Percentiles rank a stretch among this genome's conserved stretches.
Evolutionary conservation across 176 grass and related monocot genomes (phyloP).

Genomic region (Canna indica): DNA sequence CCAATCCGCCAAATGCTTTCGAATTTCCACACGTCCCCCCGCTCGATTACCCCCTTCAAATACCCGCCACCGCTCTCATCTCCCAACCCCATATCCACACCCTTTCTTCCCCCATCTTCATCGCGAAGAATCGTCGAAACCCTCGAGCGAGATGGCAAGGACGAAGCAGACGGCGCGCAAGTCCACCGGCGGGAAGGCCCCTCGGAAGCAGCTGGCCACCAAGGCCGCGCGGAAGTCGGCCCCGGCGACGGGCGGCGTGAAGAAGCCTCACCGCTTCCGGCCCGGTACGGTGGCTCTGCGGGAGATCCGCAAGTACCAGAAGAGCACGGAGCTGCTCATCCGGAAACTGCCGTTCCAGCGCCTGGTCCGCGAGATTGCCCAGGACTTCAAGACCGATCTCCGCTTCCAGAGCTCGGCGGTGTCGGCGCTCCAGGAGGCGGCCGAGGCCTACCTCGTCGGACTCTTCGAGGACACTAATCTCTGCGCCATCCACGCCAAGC

Average conservation of each 20-base stretch:
- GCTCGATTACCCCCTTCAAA: too few species aligned
- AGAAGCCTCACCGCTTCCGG: constrained; percentile 83
- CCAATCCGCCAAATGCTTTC: too few species aligned
- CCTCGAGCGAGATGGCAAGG: constrained; percentile 58
- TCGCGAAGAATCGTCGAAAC: too few species aligned
- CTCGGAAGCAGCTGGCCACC: constrained; percentile 75
- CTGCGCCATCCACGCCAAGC: constrained; percentile 87
- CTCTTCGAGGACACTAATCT: constrained; percentile 95
- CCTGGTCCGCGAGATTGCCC: constrained; percentile 65
- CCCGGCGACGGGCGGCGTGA: constrained; percentile 69
- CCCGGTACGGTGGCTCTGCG: constrained; percentile 56
- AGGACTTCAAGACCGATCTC: constrained; percentile 91
- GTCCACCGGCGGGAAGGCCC: constrained; percentile 75
- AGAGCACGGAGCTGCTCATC: constrained; percentile 92
- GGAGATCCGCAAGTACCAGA: constrained; percentile 92
- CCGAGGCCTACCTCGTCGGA: constrained; percentile 67
- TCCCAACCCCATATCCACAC: too few species aligned
- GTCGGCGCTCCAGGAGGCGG: constrained; percentile 68
- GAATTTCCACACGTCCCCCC: too few species aligned
- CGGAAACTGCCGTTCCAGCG: constrained; percentile 79
- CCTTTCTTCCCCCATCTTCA: too few species aligned
- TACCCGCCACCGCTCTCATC: too few species aligned
- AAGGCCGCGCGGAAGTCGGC: constrained; percentile 87
- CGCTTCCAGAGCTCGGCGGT: constrained; percentile 62
- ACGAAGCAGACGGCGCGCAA: constrained; percentile 84